phyloP scores from a whole-genome alignment of 2,329 filamentous ascomycete genomes.

The Exophiala dermatitidis region DNA sequence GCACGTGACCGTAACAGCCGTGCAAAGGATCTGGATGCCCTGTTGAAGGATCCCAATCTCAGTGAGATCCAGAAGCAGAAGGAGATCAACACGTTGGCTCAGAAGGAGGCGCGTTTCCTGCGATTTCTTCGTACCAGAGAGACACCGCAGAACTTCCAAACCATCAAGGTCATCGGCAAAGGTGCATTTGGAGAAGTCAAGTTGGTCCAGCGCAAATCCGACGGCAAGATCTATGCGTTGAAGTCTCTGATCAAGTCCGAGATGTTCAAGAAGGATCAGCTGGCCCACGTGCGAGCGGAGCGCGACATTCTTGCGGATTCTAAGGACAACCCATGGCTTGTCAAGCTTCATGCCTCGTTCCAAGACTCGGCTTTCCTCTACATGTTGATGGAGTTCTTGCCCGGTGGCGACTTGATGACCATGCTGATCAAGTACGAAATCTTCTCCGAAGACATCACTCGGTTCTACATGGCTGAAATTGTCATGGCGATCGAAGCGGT shows the following conservation, averaged over 20 bases:
- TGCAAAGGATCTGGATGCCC: slow-evolving; percentile 84
- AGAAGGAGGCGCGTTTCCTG: slow-evolving; percentile 85
- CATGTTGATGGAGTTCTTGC: slow-evolving; percentile 99
- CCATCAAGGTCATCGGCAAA: slow-evolving; percentile 97
- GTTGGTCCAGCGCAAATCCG: slow-evolving; percentile 89
- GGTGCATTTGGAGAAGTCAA: slow-evolving; percentile 98
- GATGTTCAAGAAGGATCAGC: slow-evolving; percentile 99
- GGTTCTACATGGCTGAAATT: slow-evolving; percentile 98
- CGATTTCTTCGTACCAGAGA: slow-evolving; percentile 92
- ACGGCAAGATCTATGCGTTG: slow-evolving; percentile 95
- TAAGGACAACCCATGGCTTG: slow-evolving; percentile 94
- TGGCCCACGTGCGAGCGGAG: slow-evolving; percentile 94
- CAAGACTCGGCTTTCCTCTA: slow-evolving; percentile 95
- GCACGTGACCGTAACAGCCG: slow-evolving; percentile 92
- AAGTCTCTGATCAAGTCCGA: slow-evolving; percentile 98
- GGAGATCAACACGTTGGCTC: slow-evolving; percentile 75
- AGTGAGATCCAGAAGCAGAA: slow-evolving; percentile 70
- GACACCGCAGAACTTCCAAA: slow-evolving; percentile 87
- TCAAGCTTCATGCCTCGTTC: slow-evolving; percentile 97
- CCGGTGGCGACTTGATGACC: slow-evolving; percentile 96
- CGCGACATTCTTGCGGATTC: slow-evolving; percentile 96
- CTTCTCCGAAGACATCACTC: slow-evolving; percentile 96
- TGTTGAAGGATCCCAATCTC: slow-evolving; percentile 69
- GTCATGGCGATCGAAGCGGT: slow-evolving; percentile 97
- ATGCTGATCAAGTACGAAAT: slow-evolving; percentile 99